A percentile compares a stretch with the other conserved stretches of the same genome.
phyloP scores from a whole-genome alignment of 139 green algal genomes.

The Astrephomene gubernaculifera region DNA sequence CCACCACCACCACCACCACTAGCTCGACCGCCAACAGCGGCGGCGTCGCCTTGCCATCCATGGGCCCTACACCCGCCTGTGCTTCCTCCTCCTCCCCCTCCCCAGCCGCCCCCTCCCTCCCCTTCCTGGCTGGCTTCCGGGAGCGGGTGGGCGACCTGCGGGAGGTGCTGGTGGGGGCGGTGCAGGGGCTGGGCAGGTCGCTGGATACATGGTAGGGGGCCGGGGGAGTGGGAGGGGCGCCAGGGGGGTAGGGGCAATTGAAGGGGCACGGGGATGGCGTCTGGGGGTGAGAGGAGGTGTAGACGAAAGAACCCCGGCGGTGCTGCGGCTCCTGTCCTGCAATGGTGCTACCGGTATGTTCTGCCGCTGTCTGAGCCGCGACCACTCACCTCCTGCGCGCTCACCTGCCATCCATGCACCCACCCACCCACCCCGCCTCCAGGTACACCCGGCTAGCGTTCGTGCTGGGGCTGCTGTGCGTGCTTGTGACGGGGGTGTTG shows the following conservation, averaged over 20 bases:
- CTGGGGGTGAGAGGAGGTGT: too few relatives aligned
- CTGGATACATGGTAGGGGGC: slow-evolving; percentile 17
- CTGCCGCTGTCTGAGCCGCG: too few relatives aligned
- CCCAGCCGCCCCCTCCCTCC: too few relatives aligned
- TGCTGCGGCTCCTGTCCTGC: too few relatives aligned
- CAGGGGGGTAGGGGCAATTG: not conserved
- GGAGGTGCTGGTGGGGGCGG: not conserved
- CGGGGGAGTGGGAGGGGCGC: not conserved
- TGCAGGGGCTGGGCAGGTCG: slow-evolving; percentile 20
- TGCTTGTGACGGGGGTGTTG: slow-evolving; percentile 47
- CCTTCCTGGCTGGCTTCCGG: slow-evolving; percentile 5
- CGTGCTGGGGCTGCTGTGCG: slow-evolving; percentile 41
- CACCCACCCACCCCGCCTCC: not conserved
- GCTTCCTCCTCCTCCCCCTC: too few relatives aligned
- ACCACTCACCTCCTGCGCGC: not conserved
- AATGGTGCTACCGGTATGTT: too few relatives aligned
- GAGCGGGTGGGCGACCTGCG: slow-evolving; percentile 16
- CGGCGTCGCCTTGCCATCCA: too few relatives aligned
- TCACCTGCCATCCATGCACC: not conserved
- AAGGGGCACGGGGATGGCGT: not conserved
- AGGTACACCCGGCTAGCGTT: slow-evolving; percentile 44
- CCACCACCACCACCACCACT: too few relatives aligned
- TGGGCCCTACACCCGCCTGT: too few relatives aligned
- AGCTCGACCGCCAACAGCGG: too few relatives aligned
- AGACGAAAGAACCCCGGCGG: too few relatives aligned